phyloP scores from a whole-genome alignment of 345 rosid species.

The Lenwebbia sp. region DNA sequence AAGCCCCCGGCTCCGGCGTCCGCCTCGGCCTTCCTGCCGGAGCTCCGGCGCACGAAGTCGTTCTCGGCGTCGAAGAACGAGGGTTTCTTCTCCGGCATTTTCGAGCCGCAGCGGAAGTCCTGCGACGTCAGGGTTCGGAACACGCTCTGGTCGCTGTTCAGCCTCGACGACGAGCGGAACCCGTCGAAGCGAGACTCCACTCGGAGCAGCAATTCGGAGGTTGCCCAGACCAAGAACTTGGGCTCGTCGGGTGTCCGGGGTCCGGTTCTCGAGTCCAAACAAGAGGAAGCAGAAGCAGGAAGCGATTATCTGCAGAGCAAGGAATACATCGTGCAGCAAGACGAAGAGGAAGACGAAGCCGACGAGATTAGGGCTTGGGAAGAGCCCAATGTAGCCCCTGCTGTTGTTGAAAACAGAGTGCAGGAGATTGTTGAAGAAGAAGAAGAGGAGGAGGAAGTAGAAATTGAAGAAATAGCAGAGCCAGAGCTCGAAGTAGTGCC shows the following conservation, averaged over 20 bases:
- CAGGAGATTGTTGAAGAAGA: constrained; percentile 54
- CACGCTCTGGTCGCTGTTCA: constrained; percentile 72
- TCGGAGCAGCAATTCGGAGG: constrained; percentile 16
- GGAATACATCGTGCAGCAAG: neutral
- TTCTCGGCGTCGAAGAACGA: constrained; percentile 93
- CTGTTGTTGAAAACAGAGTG: constrained; percentile 7
- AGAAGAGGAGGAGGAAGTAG: constrained; percentile 18
- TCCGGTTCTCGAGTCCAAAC: constrained; percentile 50
- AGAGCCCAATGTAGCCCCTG: constrained; percentile 30
- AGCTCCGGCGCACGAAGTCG: constrained; percentile 88
- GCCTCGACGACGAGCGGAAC: constrained; percentile 52
- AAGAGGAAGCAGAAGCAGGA: constrained; percentile 16
- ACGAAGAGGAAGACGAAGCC: constrained; percentile 6
- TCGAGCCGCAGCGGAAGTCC: constrained; percentile 95
- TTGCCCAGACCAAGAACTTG: constrained; percentile 26
- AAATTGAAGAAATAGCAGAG: neutral
- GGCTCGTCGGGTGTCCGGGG: constrained; percentile 14
- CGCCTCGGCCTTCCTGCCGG: constrained; percentile 40
- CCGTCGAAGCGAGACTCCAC: constrained; percentile 1
- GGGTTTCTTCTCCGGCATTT: constrained; percentile 61
- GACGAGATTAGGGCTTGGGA: constrained; percentile 25
- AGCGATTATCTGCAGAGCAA: neutral
- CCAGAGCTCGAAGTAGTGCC: neutral
- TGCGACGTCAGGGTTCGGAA: constrained; percentile 89
- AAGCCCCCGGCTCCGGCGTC: constrained; percentile 9